Base-by-base conservation (phyloP, 164 flowering plant species). In the Umbellularia californica region DNA sequence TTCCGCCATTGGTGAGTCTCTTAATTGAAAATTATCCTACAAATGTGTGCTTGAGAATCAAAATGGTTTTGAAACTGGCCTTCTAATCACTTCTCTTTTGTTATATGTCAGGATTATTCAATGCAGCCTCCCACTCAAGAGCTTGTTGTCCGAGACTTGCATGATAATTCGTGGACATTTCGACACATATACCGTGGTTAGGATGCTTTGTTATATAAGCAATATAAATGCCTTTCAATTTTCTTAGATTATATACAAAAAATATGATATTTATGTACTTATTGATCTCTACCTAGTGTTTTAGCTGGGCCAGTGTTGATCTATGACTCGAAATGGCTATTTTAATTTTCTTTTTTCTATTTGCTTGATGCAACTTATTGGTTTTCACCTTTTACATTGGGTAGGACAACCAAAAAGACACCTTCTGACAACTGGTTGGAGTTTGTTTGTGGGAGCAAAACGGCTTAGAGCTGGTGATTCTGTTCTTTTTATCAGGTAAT, bases 401-500 rank as follows among this genome's bases (percentile, higher is more conserved):
- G 60, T 55, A 96, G 99, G 99, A 75, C 99, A 96, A 87, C 99
- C 99, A 27, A 96, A 94, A 80, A 77, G 99, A 58, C 99, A 96
- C 79, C 97, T 96, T 76, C 90, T 96, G 35, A 96, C 99, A 52
- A 95, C 98, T 50, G 99, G 99, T 19, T 95, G 99, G 99, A 95
- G 99, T 79, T 80, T 89, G 78, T 95, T 96, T 82, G 92, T 96
- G 65, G 92, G 97, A 27, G 88, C 95, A 60, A 96, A 96, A 82
- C 83, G 98, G 81, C 95, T 96, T 65, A 83, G 83, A 81, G 98
- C 98, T 22, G 99, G 98, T 41, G 99, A 93, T 85, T 74, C 97
- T 65, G 97, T 96, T 74, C 87, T 96, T 35, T 96, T 96, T 81
- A 92, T 96, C 79, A 87, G 99, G 99, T 95, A 86, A 35, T 15